phyloP scores from a whole-genome alignment of 225 moss, liverwort and hornwort genomes.

The Straminergon stramineum region DNA sequence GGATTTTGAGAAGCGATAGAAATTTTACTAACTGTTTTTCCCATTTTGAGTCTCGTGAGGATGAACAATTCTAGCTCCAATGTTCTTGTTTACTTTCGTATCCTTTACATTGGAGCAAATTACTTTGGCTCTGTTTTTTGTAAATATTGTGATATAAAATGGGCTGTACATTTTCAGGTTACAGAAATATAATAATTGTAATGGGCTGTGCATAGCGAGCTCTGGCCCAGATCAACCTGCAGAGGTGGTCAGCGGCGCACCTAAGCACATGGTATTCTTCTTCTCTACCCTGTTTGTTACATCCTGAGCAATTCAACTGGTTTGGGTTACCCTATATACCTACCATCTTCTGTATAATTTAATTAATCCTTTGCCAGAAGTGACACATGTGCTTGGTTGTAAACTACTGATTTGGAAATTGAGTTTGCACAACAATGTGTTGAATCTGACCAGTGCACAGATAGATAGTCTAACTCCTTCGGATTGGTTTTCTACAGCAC shows the following conservation, averaged over 20 bases:
- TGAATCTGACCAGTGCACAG: background rate
- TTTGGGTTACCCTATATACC: background rate
- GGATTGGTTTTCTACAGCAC: conserved; percentile 35
- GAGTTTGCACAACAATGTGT: background rate
- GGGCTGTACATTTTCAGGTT: conserved; percentile 22
- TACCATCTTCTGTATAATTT: background rate
- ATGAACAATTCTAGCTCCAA: background rate
- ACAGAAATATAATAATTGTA: conserved; percentile 60
- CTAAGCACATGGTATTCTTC: conserved; percentile 66
- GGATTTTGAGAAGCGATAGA: background rate
- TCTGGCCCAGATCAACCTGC: conserved; percentile 58
- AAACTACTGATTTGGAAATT: background rate
- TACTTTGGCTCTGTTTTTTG: background rate
- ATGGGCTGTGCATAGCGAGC: conserved; percentile 55
- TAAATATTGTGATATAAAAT: background rate
- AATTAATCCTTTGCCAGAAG: background rate
- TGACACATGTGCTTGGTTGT: background rate
- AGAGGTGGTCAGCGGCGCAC: conserved; percentile 62
- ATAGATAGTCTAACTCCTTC: background rate
- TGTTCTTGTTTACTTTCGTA: background rate
- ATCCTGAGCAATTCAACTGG: background rate
- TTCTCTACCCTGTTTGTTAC: conserved; percentile 1
- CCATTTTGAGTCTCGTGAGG: background rate
- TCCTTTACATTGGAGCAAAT: background rate
- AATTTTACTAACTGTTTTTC: background rate